Evolutionary conservation across 164 flowering plant species (phyloP).

Genomic region (Liriodendron chinense): DNA sequence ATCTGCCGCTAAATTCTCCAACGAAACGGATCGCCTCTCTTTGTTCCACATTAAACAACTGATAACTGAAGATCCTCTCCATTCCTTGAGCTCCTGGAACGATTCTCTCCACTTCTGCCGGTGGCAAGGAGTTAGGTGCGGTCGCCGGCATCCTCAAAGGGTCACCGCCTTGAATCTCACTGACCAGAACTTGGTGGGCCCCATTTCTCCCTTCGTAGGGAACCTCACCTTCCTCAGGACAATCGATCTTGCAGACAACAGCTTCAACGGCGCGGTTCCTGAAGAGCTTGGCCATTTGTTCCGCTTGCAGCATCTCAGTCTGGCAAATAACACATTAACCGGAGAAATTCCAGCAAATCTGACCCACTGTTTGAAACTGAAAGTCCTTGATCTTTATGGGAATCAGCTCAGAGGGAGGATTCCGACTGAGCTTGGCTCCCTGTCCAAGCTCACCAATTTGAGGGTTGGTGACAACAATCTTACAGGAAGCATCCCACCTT

Average conservation of each 20-base stretch:
- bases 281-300: slow-evolving; percentile 7
- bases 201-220: slow-evolving; percentile 1
- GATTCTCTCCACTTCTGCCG: background rate
- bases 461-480: background rate
- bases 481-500: background rate
- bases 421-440: background rate
- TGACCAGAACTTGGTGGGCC: background rate
- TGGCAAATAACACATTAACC: background rate
- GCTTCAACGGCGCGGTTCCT: slow-evolving; percentile 2
- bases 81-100: slow-evolving; percentile 2
- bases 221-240: slow-evolving; percentile 10
- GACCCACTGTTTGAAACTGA: background rate
- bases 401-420: background rate
- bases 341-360: slow-evolving; percentile 5
- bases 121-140: slow-evolving; percentile 5
- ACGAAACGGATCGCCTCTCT: background rate
- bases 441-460: background rate
- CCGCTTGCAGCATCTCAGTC: background rate
- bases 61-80: background rate
- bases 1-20: background rate
- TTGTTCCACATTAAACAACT: background rate
- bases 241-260: background rate
- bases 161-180: background rate
- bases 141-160: slow-evolving; percentile 1
- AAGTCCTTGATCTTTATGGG: background rate